Percentiles rank a stretch among this genome's conserved stretches.
These are phyloP conservation scores for Rosa chinensis DNA, from an alignment of 306 rosid species.

Conservation along the genomic window DNA sequence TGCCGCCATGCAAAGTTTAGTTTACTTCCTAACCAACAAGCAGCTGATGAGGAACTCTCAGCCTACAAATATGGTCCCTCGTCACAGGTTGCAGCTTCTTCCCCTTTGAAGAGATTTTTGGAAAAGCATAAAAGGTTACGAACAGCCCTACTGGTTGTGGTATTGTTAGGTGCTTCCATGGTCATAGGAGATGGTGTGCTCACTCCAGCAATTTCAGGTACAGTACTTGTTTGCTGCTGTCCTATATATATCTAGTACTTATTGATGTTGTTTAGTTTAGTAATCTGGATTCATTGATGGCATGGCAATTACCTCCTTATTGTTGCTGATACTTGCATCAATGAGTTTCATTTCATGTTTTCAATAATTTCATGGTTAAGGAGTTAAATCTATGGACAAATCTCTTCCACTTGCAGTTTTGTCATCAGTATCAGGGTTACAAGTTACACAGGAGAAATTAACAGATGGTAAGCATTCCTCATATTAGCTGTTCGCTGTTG, in stretches of 20 bases:
- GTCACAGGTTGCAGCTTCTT: conserved; percentile 43
- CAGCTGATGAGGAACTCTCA: conserved; percentile 86
- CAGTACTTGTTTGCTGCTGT: conserved; percentile 14
- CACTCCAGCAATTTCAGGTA: conserved; percentile 92
- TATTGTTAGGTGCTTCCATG: conserved; percentile 82
- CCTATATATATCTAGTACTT: not conserved
- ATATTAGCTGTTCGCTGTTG: not conserved
- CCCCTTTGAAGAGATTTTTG: conserved; percentile 66
- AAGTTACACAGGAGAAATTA: conserved; percentile 58
- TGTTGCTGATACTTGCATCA: not conserved
- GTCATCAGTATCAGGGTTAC: conserved; percentile 72
- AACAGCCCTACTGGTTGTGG: conserved; percentile 68
- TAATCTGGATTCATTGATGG: not conserved
- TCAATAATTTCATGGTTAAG: conserved; percentile 10
- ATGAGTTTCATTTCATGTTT: not conserved
- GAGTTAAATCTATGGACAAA: not conserved
- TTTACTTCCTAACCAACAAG: conserved; percentile 88
- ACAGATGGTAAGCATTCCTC: conserved; percentile 45
- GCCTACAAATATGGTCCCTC: conserved; percentile 80
- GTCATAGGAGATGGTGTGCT: conserved; percentile 90
- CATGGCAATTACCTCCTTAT: not conserved
- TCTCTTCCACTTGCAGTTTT: conserved; percentile 56
- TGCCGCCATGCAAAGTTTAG: conserved; percentile 85
- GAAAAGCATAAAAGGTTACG: conserved; percentile 76
- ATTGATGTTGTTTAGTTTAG: not conserved